Evolutionary conservation across 1,284 basidiomycete genomes (phyloP), one percentile per base, ranked within the genome.

Genomic region (Rhodotorula sp.): DNA sequence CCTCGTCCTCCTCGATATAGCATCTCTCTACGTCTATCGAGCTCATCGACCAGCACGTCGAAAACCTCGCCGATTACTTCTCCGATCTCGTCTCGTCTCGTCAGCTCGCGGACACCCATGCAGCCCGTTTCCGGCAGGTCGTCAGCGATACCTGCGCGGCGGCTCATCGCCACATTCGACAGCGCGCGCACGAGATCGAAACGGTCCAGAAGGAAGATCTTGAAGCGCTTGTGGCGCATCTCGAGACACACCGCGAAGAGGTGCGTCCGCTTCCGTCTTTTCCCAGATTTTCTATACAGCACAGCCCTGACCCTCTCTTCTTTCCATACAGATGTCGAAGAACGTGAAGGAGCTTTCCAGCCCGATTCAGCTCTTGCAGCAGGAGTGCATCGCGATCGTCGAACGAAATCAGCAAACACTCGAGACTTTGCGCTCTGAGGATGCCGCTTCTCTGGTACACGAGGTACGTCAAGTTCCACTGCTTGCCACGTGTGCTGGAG

Each of bases 391-490:
- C 6, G 49, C 18, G 20, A 26, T 39, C 4, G 61, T 77, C 3
- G 21, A 23, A 5, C 39, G 64, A 4, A 67, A 77, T 21, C 51
- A 29, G 29, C 48, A 60, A 12, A 52, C 54, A 1, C 63, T 75
- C 2, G 47, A 39, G 3, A 31, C 47, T 16, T 34, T 70, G 47
- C 43, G 69, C 3, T 69, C 65, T 26, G 46, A 62, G 14, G 75
- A 78, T 8, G 58, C 65, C 3, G 60, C 51, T 21, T 51, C 64
- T 0, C 52, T 76, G 3, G 43, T 48, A 20, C 63, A 67, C 14
- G 77, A 78, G 69, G 77, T 76, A n/a, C n/a, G 75, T 47, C 16
- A 43, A 43, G 10, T 12, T 3, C 7, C 39, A 23, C 29, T 20
- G 20, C 21, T 15, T n/a, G 21, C 14, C 39, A 23, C 5, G 20